phyloP scores from a whole-genome alignment of 768 basidiomycete species.

The Tulasnella sp. region DNA sequence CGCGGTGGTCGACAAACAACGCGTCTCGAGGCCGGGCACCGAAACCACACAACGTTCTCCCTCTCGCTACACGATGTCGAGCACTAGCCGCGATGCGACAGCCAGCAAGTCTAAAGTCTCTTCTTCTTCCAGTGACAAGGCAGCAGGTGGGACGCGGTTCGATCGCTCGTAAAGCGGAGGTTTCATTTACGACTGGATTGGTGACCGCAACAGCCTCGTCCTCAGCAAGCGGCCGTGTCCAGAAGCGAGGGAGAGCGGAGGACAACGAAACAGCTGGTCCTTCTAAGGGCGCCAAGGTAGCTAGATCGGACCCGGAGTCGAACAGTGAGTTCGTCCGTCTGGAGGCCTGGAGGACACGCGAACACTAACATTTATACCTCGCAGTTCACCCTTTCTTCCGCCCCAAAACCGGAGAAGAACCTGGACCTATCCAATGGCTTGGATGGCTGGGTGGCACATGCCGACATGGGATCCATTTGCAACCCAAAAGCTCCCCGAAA shows the following conservation, averaged over 20 bases:
- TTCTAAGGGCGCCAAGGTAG: neutral
- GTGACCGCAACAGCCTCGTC: neutral
- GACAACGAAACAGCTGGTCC: neutral
- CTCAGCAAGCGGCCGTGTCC: neutral
- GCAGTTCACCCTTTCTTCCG: slow-evolving; percentile 15
- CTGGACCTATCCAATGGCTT: slow-evolving; percentile 25
- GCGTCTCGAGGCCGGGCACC: neutral
- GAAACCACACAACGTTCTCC: neutral
- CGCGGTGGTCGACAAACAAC: neutral
- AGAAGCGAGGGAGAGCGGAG: neutral
- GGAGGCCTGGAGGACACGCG: neutral
- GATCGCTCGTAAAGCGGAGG: neutral
- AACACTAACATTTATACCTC: neutral
- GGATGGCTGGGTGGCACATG: slow-evolving; percentile 36
- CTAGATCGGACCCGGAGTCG: neutral
- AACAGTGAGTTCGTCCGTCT: neutral
- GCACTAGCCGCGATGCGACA: neutral
- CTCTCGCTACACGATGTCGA: neutral
- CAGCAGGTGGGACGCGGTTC: slow-evolving; percentile 2
- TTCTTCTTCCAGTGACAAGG: neutral
- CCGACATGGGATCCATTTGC: slow-evolving; percentile 41
- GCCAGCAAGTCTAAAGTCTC: neutral
- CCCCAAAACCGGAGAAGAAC: neutral
- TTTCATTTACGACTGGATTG: slow-evolving; percentile 12
- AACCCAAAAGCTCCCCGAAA: slow-evolving; percentile 49